These are phyloP conservation scores for Blastobotrys illinoisensis DNA, from an alignment of 1,139 yeast species.

Conservation along the genomic window DNA sequence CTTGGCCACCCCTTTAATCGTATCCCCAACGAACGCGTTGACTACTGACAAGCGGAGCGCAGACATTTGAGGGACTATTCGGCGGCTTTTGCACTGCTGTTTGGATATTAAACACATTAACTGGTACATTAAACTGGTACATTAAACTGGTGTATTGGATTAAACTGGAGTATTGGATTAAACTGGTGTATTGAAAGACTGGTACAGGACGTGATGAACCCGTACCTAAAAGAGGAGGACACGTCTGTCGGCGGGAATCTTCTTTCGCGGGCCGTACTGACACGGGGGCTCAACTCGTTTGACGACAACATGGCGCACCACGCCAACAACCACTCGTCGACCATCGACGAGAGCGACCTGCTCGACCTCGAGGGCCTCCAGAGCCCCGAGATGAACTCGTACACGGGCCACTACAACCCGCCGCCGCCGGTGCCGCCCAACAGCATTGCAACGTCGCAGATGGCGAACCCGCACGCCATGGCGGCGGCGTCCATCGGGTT, in stretches of 20 bases:
- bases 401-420: constrained; percentile 7
- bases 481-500: constrained; percentile 20
- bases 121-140: too few species aligned
- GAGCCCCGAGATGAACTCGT: constrained; percentile 18
- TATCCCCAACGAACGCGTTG: too few species aligned
- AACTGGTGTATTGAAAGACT: too few species aligned
- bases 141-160: too few species aligned
- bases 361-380: constrained; percentile 25
- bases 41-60: too few species aligned
- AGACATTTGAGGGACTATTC: too few species aligned
- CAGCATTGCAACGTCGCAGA: constrained; percentile 5
- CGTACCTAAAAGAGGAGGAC: not conserved
- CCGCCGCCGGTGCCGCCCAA: constrained; percentile 12
- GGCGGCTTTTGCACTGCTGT: too few species aligned
- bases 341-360: constrained; percentile 30
- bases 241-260: constrained; percentile 3
- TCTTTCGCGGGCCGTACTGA: constrained; percentile 24
- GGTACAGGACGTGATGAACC: not conserved
- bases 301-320: constrained; percentile 19
- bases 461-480: constrained; percentile 11
- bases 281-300: constrained; percentile 27
- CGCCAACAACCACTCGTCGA: constrained; percentile 23
- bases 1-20: not conserved
- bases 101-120: too few species aligned
- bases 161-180: too few species aligned